A percentile compares a stretch with the other conserved stretches of the same genome.
Evolutionary conservation across 2,329 filamentous ascomycete species (phyloP).

Genomic region (Orbilia ellipsospora): DNA sequence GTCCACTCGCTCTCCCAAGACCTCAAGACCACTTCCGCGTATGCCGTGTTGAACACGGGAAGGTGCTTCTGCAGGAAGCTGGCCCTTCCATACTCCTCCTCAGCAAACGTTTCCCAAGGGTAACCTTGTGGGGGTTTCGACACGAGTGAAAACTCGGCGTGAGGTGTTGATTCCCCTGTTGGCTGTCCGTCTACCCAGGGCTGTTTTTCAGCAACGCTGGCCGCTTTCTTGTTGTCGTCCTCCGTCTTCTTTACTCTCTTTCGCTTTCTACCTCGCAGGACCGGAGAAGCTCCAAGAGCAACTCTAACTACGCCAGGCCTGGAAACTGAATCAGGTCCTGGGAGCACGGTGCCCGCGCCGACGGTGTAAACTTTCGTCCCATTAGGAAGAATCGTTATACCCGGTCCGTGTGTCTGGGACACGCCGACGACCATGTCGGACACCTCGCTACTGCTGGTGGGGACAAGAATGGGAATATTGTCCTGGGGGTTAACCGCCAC

Average conservation of each 20-base stretch:
- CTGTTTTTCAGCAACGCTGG: slow-evolving; percentile 19
- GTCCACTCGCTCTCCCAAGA: slow-evolving; percentile 31
- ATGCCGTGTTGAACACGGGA: slow-evolving; percentile 18
- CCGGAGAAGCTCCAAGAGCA: slow-evolving; percentile 3
- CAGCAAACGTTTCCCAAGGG: slow-evolving; percentile 8
- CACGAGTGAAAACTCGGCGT: slow-evolving; percentile 37
- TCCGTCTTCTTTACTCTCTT: slow-evolving; percentile 17
- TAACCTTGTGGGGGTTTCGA: slow-evolving; percentile 26
- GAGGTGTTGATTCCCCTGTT: slow-evolving; percentile 5
- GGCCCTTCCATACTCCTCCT: slow-evolving; percentile 6
- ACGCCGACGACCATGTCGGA: slow-evolving; percentile 11
- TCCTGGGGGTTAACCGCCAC: slow-evolving; percentile 8
- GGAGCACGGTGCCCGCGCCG: slow-evolving; percentile 6
- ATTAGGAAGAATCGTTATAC: slow-evolving; percentile 18
- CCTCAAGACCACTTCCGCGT: slow-evolving; percentile 22
- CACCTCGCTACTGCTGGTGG: slow-evolving; percentile 8
- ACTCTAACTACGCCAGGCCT: slow-evolving; percentile 18
- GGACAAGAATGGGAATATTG: slow-evolving; percentile 11
- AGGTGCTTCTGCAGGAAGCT: slow-evolving; percentile 19
- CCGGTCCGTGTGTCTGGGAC: slow-evolving; percentile 5
- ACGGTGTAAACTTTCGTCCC: slow-evolving; percentile 29
- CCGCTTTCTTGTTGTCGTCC: slow-evolving; percentile 1
- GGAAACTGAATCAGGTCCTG: slow-evolving; percentile 7
- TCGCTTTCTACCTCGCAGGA: slow-evolving; percentile 16
- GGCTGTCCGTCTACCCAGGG: slow-evolving; percentile 21